Percentiles rank a stretch among this genome's conserved stretches.
Evolutionary conservation across 2,329 filamentous ascomycete genomes (phyloP).

Genomic region (Leptographium galeiforme): DNA sequence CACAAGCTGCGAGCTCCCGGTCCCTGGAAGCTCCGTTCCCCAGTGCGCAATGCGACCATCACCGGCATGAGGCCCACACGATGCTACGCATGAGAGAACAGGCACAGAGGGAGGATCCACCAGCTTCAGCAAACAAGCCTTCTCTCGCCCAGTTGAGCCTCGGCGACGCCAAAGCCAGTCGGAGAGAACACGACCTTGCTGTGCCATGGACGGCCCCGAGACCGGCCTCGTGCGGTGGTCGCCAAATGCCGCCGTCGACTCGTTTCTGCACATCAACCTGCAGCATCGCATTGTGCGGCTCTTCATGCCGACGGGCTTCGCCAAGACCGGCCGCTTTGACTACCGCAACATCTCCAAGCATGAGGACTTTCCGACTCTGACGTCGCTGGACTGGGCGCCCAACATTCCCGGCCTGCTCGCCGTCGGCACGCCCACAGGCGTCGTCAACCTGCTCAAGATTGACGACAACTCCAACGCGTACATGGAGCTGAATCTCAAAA

Average conservation of each 20-base stretch:
- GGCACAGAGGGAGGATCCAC: neutral
- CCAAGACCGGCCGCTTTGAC: constrained; percentile 42
- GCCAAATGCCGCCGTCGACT: constrained; percentile 42
- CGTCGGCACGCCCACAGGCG: constrained; percentile 60
- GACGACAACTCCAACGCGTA: constrained; percentile 55
- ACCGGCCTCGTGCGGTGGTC: constrained; percentile 56
- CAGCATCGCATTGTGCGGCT: constrained; percentile 50
- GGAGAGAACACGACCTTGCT: no score
- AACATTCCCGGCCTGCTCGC: constrained; percentile 53
- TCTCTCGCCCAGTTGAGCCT: neutral
- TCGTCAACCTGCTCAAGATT: constrained; percentile 61
- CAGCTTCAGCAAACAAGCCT: neutral
- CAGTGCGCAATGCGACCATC: neutral
- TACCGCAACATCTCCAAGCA: constrained; percentile 43
- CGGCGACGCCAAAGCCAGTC: neutral
- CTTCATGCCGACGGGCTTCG: constrained; percentile 48
- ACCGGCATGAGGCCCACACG: neutral
- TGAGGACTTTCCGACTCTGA: constrained; percentile 49
- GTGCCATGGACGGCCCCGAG: constrained; percentile 42
- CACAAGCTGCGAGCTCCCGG: neutral
- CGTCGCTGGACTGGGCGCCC: constrained; percentile 55
- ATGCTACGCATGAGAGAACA: neutral
- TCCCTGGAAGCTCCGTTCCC: neutral
- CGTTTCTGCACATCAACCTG: constrained; percentile 52
- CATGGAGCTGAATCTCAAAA: constrained; percentile 55